Conservation (phyloP, 2,329 filamentous ascomycete species). For the Xylariales sp. region DNA sequence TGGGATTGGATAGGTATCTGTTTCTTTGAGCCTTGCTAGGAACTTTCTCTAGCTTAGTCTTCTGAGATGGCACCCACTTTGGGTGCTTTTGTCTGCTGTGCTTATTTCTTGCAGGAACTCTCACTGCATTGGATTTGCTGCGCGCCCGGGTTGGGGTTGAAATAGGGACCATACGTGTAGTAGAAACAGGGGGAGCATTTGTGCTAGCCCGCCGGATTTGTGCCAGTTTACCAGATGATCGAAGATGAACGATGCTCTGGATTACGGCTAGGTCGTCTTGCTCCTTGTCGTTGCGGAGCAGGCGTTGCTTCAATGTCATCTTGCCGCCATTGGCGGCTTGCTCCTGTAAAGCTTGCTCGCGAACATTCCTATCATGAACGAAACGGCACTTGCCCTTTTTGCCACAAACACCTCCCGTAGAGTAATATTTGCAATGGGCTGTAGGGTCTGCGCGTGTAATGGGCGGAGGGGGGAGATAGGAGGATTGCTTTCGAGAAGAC, state of each 20-base stretch:
- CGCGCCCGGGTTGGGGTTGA: no score
- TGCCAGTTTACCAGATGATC: slow-evolving; percentile 44
- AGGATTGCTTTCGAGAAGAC: slow-evolving; percentile 41
- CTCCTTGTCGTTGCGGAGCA: slow-evolving; percentile 64
- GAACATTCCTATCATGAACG: slow-evolving; percentile 60
- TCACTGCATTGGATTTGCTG: no score
- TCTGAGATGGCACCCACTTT: no score
- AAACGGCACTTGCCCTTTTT: slow-evolving; percentile 75
- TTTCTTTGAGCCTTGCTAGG: no score
- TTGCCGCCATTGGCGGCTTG: slow-evolving; percentile 61
- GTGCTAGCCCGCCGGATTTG: slow-evolving; percentile 18
- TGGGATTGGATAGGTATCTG: no score
- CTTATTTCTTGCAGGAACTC: no score
- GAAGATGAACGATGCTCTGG: slow-evolving; percentile 61
- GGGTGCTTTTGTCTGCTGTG: no score
- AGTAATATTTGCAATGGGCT: slow-evolving; percentile 68
- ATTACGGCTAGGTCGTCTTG: slow-evolving; percentile 64
- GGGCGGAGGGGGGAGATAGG: slow-evolving; percentile 39
- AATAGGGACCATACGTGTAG: slow-evolving; percentile 16
- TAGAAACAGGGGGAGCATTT: slow-evolving; percentile 17
- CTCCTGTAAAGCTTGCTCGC: slow-evolving; percentile 59
- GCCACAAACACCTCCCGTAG: slow-evolving; percentile 63
- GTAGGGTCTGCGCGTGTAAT: slow-evolving; percentile 54
- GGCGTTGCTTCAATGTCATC: slow-evolving; percentile 61
- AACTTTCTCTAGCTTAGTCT: no score